Evolutionary conservation across 345 rosid genomes (phyloP).

Genomic region (Trapa bicornis): DNA sequence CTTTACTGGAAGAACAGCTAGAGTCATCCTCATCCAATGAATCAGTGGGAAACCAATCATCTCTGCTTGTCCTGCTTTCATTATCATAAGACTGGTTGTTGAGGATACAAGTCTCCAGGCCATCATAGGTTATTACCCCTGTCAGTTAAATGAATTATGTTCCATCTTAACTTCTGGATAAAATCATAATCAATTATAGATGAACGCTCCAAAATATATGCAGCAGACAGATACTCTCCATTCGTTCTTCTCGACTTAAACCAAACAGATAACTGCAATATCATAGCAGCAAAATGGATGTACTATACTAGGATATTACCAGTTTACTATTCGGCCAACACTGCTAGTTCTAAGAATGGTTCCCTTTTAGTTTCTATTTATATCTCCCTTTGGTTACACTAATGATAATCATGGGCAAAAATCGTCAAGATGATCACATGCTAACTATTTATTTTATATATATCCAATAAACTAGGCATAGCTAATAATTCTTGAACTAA

Average conservation of each 20-base stretch:
- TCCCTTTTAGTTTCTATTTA: background rate
- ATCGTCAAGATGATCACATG: background rate
- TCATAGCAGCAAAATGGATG: background rate
- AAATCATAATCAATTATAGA: background rate
- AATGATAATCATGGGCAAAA: background rate
- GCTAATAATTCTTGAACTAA: background rate
- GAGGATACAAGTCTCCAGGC: constrained; percentile 72
- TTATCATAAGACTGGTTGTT: constrained; percentile 71
- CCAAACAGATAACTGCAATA: background rate
- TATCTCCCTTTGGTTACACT: background rate
- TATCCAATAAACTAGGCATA: background rate
- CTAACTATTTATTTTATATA: background rate
- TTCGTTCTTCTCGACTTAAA: background rate
- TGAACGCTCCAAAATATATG: background rate
- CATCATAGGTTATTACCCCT: constrained; percentile 77
- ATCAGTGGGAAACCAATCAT: constrained; percentile 62
- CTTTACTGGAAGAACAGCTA: constrained; percentile 94
- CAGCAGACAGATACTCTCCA: background rate
- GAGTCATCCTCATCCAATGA: constrained; percentile 72
- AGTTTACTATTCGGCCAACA: background rate
- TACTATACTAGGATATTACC: background rate
- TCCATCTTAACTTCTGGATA: constrained; percentile 1
- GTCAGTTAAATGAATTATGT: constrained; percentile 13
- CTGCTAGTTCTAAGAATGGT: background rate
- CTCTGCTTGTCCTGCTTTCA: constrained; percentile 75